phyloP scores from a whole-genome alignment of 805 yeast species.

The Myxozyma vanderwaltii region DNA sequence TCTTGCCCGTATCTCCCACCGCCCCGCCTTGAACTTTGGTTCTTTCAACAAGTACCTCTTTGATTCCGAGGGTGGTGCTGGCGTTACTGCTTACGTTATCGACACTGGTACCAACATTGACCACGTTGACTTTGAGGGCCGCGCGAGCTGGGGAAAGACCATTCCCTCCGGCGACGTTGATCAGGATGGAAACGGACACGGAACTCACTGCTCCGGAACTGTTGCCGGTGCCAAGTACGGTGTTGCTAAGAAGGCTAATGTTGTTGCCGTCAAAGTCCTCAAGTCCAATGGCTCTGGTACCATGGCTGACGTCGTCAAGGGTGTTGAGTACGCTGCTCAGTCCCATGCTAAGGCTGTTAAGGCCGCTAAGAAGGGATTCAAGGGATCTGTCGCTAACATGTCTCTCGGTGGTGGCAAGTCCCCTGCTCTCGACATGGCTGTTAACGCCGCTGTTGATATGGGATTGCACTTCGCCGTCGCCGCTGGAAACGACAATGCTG shows the following conservation, averaged over 20 bases:
- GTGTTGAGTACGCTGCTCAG: slow-evolving; percentile 61
- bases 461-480: slow-evolving; percentile 65
- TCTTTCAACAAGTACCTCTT: slow-evolving; percentile 62
- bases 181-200: slow-evolving; percentile 63
- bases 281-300: slow-evolving; percentile 61
- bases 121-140: slow-evolving; percentile 61
- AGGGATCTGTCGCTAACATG: slow-evolving; percentile 65
- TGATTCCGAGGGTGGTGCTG: slow-evolving; percentile 62
- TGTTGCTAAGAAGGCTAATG: slow-evolving; percentile 59
- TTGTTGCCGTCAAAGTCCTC: slow-evolving; percentile 64
- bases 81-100: slow-evolving; percentile 58
- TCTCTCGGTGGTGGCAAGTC: slow-evolving; percentile 63
- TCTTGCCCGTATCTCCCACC: slow-evolving; percentile 68
- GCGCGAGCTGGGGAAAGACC: slow-evolving; percentile 64
- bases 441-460: slow-evolving; percentile 58
- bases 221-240: slow-evolving; percentile 61
- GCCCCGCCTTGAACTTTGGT: slow-evolving; percentile 60
- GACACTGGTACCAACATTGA: slow-evolving; percentile 58
- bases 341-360: slow-evolving; percentile 49
- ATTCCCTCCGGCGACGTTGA: slow-evolving; percentile 53
- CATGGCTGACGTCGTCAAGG: slow-evolving; percentile 63
- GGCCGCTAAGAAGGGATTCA: slow-evolving; percentile 48
- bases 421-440: slow-evolving; percentile 58
- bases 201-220: slow-evolving; percentile 69
- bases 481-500: slow-evolving; percentile 63